Evolutionary conservation across 306 rosid genomes (phyloP).

Genomic region (Gastrolobium bilobum): DNA sequence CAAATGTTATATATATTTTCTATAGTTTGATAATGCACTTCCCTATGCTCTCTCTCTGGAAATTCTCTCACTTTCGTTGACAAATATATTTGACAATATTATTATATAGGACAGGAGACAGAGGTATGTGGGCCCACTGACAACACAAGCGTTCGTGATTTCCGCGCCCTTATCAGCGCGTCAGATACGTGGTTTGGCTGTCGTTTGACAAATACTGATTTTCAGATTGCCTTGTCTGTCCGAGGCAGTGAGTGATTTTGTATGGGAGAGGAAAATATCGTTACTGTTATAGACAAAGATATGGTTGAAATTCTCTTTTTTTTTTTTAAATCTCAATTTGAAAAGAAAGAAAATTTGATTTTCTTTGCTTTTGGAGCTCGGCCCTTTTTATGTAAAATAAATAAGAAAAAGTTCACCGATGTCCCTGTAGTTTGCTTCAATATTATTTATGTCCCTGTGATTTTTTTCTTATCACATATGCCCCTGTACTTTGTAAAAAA

Average conservation of each 20-base stretch:
- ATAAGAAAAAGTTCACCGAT: too few species aligned
- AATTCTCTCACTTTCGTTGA: not conserved
- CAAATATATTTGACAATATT: not conserved
- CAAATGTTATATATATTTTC: not conserved
- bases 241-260: rapidly evolving
- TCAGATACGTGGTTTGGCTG: not conserved
- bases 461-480: too few species aligned
- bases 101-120: slow-evolving; percentile 4
- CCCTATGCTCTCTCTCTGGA: slow-evolving; percentile 20
- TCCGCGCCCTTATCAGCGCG: slow-evolving; percentile 52
- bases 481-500: too few species aligned
- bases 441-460: too few species aligned
- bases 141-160: slow-evolving; percentile 47
- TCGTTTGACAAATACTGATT: not conserved
- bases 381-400: not conserved
- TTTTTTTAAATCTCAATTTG: not conserved
- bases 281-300: too few species aligned
- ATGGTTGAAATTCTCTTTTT: not conserved
- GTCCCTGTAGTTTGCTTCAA: too few species aligned
- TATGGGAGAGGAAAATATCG: too few species aligned
- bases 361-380: too few species aligned
- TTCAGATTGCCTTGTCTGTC: not conserved
- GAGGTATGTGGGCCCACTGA: slow-evolving; percentile 52
- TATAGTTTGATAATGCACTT: not conserved
- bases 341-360: not conserved